These are phyloP conservation scores for Hydnomerulius pinastri DNA, from an alignment of 768 basidiomycete species.

Conservation along the genomic window DNA sequence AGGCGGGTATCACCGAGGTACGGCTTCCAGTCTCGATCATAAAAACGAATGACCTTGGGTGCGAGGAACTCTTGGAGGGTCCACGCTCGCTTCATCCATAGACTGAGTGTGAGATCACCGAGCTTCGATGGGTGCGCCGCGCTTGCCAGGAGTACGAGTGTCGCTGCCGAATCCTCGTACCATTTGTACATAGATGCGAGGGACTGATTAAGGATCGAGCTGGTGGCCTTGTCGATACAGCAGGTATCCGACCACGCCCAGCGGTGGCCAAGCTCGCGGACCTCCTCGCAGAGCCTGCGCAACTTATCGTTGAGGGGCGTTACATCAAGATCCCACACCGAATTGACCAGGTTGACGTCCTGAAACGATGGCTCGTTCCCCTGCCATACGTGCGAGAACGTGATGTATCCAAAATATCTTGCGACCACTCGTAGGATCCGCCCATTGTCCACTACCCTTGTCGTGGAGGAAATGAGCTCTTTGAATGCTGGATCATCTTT, in stretches of 20 bases:
- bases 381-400: conserved; percentile 1
- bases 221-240: conserved; percentile 11
- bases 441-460: background rate
- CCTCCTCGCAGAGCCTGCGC: conserved; percentile 10
- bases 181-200: conserved; percentile 13
- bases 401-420: background rate
- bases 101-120: background rate
- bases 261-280: conserved; percentile 8
- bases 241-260: conserved; percentile 12
- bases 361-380: conserved; percentile 1
- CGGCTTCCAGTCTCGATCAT: background rate
- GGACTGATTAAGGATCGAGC: conserved; percentile 5
- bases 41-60: conserved; percentile 1
- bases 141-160: conserved; percentile 1
- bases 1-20: background rate
- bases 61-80: background rate
- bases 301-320: background rate
- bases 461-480: background rate
- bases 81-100: background rate
- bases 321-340: background rate
- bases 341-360: background rate
- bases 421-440: background rate
- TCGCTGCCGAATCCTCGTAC: conserved; percentile 8
- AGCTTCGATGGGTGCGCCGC: background rate
- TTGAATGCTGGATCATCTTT: background rate